Base-by-base conservation (phyloP, 345 rosid species). In the Syzygium aromaticum region DNA sequence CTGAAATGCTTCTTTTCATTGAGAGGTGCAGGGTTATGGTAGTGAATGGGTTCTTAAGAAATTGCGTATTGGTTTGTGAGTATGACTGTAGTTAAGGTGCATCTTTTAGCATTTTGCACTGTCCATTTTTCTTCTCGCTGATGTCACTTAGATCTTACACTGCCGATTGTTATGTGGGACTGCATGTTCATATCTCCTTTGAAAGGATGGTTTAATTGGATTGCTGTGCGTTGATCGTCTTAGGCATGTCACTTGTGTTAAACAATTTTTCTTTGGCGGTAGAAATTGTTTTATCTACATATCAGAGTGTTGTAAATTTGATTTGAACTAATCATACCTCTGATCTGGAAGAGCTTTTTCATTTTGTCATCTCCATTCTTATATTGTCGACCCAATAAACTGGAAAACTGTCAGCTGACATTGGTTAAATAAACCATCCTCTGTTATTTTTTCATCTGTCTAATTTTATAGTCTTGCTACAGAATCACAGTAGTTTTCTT, bases 401-500 rank as follows among this genome's bases (percentile, higher is more conserved):
- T 19, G 80, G 80, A 73, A 33, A 73, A 33, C 19, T 73, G 82
- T 73, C 82, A 10, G 22, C 82, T 73, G 82, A 38, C 14, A 73
- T 19, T 73, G 27, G 27, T 73, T 73, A 38, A 33, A 38, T 73
- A 73, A 73, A 38, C 82, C 82, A 21, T 73, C 11, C 49, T 73
- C 49, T 73, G 82, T 73, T 73, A 73, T 38, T 33, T 38, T 38
- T 25, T 73, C 49, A 73, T 19, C 49, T 6, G 15, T 38, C 82
- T 73, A 73, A 73, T 38, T 52, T 53, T 52, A 30, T 84, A 17
- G 77, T 85, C 51, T 56, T 84, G 51, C 86, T 19, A 82, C 94
- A 97, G 99, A 91, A 93, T 97, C 85, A 94, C 95, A 6, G 88
- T 95, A 57, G 88, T 93, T 28, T 97, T 96, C 93, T 96, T 97